Percentiles rank a stretch among this genome's conserved stretches.
Conservation (phyloP, 2,329 filamentous ascomycete species). For the Colletotrichum noveboracense region DNA sequence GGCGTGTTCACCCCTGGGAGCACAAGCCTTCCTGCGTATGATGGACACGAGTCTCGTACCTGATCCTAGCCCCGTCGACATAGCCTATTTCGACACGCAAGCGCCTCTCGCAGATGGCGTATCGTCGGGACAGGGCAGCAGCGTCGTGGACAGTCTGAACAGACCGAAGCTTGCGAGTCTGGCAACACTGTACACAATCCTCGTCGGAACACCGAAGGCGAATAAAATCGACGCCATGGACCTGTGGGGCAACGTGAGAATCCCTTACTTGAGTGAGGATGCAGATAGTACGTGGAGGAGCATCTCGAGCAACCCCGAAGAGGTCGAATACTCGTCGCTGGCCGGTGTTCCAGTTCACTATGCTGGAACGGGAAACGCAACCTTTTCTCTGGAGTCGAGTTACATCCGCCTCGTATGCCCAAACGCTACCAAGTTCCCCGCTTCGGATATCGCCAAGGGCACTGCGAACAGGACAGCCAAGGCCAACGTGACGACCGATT, state of each 20-base stretch:
- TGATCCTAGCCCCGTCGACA: background rate
- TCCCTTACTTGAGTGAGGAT: slow-evolving; percentile 22
- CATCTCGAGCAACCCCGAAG: background rate
- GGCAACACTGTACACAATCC: slow-evolving; percentile 17
- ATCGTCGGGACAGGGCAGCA: background rate
- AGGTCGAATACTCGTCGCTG: background rate
- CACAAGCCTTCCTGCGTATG: slow-evolving; percentile 30
- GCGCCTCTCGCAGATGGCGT: background rate
- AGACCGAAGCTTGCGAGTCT: background rate
- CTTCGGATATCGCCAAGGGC: background rate
- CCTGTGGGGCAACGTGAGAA: slow-evolving; percentile 32
- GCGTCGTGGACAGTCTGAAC: background rate
- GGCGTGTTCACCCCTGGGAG: slow-evolving; percentile 33
- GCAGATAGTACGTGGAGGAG: background rate
- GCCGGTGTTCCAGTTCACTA: background rate
- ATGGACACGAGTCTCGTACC: background rate
- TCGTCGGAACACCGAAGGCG: slow-evolving; percentile 23
- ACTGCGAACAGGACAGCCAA: background rate
- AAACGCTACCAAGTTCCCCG: background rate
- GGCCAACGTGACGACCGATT: background rate
- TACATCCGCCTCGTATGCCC: slow-evolving; percentile 1
- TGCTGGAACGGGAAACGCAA: background rate
- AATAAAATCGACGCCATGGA: slow-evolving; percentile 27
- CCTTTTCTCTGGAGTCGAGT: background rate
- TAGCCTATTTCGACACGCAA: background rate